phyloP scores from a whole-genome alignment of 1,284 basidiomycete species.

The Uromyces viciae-fabae region DNA sequence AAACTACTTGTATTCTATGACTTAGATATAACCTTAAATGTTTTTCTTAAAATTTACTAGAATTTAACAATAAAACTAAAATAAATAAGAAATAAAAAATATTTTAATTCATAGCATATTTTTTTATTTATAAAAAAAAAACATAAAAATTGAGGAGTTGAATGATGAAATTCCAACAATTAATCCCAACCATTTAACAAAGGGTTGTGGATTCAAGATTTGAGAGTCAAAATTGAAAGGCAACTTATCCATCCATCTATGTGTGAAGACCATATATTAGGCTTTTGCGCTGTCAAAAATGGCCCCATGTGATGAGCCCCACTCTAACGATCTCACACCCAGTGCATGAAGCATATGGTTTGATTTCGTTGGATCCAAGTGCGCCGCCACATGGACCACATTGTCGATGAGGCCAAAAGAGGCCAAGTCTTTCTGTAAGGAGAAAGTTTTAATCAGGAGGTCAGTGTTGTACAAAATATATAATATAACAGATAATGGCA shows the following conservation, averaged over 20 bases:
- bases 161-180: no score
- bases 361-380: background rate
- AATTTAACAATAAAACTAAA: no score
- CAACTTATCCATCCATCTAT: background rate
- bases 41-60: no score
- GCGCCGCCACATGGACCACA: conserved; percentile 3
- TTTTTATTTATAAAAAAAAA: no score
- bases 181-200: background rate
- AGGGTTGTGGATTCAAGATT: background rate
- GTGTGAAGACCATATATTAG: background rate
- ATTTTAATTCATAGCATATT: no score
- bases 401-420: conserved; percentile 23
- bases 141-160: no score
- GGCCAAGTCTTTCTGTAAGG: background rate
- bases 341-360: background rate
- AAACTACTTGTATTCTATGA: no score
- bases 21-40: no score
- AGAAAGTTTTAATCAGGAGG: background rate
- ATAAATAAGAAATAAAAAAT: no score
- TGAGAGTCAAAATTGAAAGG: background rate
- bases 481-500: background rate
- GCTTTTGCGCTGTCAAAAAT: background rate
- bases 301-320: background rate
- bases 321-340: background rate
- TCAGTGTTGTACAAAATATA: conserved; percentile 36